Conservation (phyloP, 441 rosid species). For the Theobroma grandiflorum region DNA sequence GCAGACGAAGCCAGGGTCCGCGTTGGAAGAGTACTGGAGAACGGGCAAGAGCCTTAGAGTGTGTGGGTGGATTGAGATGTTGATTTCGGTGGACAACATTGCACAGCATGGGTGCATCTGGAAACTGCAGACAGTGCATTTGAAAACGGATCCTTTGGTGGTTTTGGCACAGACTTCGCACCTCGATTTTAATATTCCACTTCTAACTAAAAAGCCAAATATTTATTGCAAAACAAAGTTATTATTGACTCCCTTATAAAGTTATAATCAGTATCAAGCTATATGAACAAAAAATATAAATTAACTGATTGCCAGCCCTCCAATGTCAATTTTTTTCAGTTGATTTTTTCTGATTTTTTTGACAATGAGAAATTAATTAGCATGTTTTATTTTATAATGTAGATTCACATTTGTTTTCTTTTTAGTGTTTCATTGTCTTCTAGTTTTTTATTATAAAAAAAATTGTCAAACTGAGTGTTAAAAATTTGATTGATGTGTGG, state of each 20-base stretch:
- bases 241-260: background rate
- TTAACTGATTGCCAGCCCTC: background rate
- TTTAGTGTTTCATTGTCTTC: too few relatives aligned
- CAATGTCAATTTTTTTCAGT: background rate
- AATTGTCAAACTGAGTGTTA: too few relatives aligned
- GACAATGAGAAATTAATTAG: background rate
- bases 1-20: conserved; percentile 44
- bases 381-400: background rate
- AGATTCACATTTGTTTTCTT: too few relatives aligned
- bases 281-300: background rate
- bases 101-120: conserved; percentile 97
- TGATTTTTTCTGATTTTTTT: too few relatives aligned
- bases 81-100: conserved; percentile 65
- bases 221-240: background rate
- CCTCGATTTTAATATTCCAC: conserved; percentile 71
- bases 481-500: too few relatives aligned
- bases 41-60: conserved; percentile 62
- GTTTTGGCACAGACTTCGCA: conserved; percentile 81
- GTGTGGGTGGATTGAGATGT: conserved; percentile 71
- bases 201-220: conserved; percentile 48
- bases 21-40: conserved; percentile 22
- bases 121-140: conserved; percentile 76
- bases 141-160: conserved; percentile 69
- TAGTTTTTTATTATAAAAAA: too few relatives aligned
- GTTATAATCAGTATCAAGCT: background rate